Conservation (phyloP, 2,329 filamentous ascomycete species). For the Penicillium sp. region DNA sequence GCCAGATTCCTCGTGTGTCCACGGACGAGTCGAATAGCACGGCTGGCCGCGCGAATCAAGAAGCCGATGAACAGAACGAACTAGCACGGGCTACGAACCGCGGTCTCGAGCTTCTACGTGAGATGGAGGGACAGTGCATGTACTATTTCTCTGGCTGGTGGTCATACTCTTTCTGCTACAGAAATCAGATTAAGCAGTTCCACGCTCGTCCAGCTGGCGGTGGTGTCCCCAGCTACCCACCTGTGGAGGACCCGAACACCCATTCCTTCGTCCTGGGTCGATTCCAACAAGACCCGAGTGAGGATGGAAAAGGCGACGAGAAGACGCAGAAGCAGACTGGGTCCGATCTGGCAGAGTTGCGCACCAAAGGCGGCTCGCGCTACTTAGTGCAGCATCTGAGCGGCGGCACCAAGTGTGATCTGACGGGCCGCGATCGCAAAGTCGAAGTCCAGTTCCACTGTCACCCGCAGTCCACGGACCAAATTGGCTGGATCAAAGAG, state of each 20-base stretch:
- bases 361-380: conserved; percentile 78
- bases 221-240: conserved; percentile 68
- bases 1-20: conserved; percentile 74
- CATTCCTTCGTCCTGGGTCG: conserved; percentile 76
- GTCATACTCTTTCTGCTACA: conserved; percentile 95
- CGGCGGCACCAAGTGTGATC: conserved; percentile 79
- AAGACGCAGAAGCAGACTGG: conserved; percentile 24
- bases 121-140: conserved; percentile 77
- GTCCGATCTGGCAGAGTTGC: conserved; percentile 63
- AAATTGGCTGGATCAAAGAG: conserved; percentile 92
- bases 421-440: conserved; percentile 77
- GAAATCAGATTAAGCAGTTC: conserved; percentile 83
- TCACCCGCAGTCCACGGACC: conserved; percentile 71
- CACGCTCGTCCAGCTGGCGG: conserved; percentile 75
- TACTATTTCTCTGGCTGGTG: conserved; percentile 89
- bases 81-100: conserved; percentile 73
- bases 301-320: conserved; percentile 35
- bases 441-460: conserved; percentile 82
- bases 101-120: conserved; percentile 77
- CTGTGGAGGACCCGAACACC: conserved; percentile 73
- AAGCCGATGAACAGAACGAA: conserved; percentile 78
- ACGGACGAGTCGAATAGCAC: conserved; percentile 65
- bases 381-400: conserved; percentile 83
- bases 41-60: conserved; percentile 50
- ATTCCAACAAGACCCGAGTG: conserved; percentile 41